Evolutionary conservation across 495 filamentous ascomycete species (phyloP), one percentile per base, ranked within the genome.

Genomic region (Entonaema liquescens): DNA sequence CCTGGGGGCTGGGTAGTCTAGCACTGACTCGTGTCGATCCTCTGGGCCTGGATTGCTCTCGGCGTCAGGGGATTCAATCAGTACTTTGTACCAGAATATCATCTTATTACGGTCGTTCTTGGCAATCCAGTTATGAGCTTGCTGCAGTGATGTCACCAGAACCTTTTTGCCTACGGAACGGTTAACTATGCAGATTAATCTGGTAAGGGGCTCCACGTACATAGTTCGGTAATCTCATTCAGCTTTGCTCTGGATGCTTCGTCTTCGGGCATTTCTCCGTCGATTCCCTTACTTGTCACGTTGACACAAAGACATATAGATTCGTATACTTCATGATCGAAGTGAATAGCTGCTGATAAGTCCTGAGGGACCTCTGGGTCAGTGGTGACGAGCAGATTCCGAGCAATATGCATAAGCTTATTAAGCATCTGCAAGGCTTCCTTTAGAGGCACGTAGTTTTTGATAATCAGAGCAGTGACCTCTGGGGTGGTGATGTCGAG

Each of bases 71-170:
- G 69, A 74, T 21, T 84, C 86, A 35, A 83, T 84, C 1, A 98
- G 83, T 74, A 86, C 82, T 38, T 93, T 91, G 42, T 93, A 83
- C 94, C 94, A 98, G 28, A 98, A 90, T 2, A 92, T 85, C 83
- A 97, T 91, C 81, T 98, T 97, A 59, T 92, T 91, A 31, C 92
- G 86, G 78, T 98, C 94, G 62, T 98, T 97, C 70, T 93, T 91
- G 80, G 93, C 92, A 28, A 94, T 91, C 79, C 95, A 91, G 73
- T 98, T 98, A 75, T 97, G 93, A 28, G 94, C 87, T 75, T 95
- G 93, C 78, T 98, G 94, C 12, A 98, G 85, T 57, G 91, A 91
- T 0, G 92, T 95, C 23, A 97, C 93, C 28, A 98, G 84, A 3
- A 97, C 85, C 74, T 94, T 94, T 79, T 98, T 98, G 80, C 94